A percentile compares a stretch with the other conserved stretches of the same genome.
These are phyloP conservation scores for Colletotrichum liriopes DNA, from an alignment of 2,329 filamentous ascomycete genomes.

Conservation along the genomic window DNA sequence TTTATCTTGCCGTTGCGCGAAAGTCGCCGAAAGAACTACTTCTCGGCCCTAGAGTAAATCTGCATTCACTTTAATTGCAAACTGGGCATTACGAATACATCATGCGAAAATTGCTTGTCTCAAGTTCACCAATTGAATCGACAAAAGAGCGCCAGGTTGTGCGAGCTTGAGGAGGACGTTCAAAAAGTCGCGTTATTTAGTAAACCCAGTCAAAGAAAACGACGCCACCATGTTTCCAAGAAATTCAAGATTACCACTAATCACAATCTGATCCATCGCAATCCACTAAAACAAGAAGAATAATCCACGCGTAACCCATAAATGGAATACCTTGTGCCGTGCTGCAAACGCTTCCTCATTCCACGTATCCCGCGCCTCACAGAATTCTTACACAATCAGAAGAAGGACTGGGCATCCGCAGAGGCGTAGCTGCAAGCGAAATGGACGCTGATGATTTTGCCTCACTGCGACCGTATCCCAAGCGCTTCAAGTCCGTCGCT, in stretches of 20 bases:
- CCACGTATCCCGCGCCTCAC: background rate
- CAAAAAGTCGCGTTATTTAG: no score
- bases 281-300: background rate
- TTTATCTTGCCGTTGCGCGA: background rate
- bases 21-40: background rate
- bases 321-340: background rate
- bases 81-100: background rate
- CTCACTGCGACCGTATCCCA: background rate
- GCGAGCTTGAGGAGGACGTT: background rate
- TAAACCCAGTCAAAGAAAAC: background rate
- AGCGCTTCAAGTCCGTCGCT: background rate
- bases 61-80: background rate
- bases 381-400: background rate
- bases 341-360: background rate
- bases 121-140: background rate
- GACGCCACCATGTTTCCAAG: no score
- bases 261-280: background rate
- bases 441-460: background rate
- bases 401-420: constrained; percentile 9
- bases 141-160: background rate
- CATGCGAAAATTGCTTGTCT: background rate
- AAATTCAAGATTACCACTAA: background rate
- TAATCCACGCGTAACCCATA: background rate
- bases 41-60: background rate
- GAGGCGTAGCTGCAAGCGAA: background rate